phyloP scores from a whole-genome alignment of 805 yeast genomes.

The Nematodospora valgi region DNA sequence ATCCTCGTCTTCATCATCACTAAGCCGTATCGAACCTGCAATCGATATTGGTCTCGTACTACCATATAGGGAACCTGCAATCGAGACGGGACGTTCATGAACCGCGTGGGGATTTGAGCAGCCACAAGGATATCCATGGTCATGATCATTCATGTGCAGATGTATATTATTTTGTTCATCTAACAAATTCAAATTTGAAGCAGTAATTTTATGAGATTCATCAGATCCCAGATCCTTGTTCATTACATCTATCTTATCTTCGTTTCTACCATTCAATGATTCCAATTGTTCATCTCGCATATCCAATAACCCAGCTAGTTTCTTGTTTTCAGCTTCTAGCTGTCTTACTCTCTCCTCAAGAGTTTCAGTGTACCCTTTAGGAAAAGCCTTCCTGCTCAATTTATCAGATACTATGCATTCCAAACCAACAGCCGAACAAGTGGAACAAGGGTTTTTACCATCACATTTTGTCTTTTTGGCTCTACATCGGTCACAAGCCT shows the following conservation, averaged over 20 bases:
- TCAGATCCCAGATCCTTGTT: not conserved
- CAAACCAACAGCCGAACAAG: slow-evolving; percentile 79
- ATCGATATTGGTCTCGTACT: slow-evolving; percentile 22
- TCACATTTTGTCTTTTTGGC: slow-evolving; percentile 78
- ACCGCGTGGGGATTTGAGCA: slow-evolving; percentile 55
- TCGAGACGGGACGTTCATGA: slow-evolving; percentile 62
- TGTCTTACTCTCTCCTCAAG: slow-evolving; percentile 85
- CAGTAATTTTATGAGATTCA: slow-evolving; percentile 10
- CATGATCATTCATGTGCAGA: slow-evolving; percentile 25
- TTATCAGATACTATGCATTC: slow-evolving; percentile 88
- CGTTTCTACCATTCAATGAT: slow-evolving; percentile 17
- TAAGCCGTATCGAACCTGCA: slow-evolving; percentile 39
- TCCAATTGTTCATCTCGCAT: slow-evolving; percentile 63
- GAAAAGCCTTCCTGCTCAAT: slow-evolving; percentile 81
- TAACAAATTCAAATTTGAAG: slow-evolving; percentile 12
- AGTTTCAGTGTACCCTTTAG: slow-evolving; percentile 89
- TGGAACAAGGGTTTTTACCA: slow-evolving; percentile 74
- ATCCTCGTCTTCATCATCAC: slow-evolving; percentile 41
- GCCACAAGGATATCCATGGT: slow-evolving; percentile 50
- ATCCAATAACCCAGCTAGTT: slow-evolving; percentile 60
- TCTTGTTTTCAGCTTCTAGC: slow-evolving; percentile 74
- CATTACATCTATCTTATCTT: not conserved
- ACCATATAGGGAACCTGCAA: slow-evolving; percentile 55
- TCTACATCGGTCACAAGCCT: slow-evolving; percentile 88
- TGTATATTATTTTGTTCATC: slow-evolving; percentile 13